phyloP scores from a whole-genome alignment of 2,329 filamentous ascomycete species.

The Cercospora zeina region DNA sequence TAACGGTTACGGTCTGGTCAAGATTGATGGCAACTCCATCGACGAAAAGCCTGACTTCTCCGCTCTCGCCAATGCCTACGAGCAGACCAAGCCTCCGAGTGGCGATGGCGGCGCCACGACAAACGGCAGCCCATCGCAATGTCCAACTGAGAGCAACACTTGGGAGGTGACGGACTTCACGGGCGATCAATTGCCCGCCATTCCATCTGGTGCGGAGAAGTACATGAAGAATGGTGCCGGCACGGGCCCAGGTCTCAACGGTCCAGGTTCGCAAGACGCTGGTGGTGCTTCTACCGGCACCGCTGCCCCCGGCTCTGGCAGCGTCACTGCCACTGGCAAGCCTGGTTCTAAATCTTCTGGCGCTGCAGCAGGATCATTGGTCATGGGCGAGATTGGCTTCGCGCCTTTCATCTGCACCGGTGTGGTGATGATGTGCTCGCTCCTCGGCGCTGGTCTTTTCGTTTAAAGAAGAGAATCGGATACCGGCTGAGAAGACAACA shows the following conservation, averaged over 20 bases:
- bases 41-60: constrained; percentile 64
- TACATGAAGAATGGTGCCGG: constrained; percentile 62
- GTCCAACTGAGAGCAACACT: constrained; percentile 55
- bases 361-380: constrained; percentile 48
- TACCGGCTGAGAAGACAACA: neutral
- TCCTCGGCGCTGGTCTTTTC: constrained; percentile 54
- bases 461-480: constrained; percentile 18
- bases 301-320: constrained; percentile 54
- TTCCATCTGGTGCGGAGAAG: constrained; percentile 56
- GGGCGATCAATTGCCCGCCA: constrained; percentile 55
- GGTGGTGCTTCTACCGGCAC: constrained; percentile 53
- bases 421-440: constrained; percentile 54
- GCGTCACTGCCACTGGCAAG: constrained; percentile 45
- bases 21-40: constrained; percentile 55
- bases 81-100: constrained; percentile 52
- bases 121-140: constrained; percentile 54
- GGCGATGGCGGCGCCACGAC: constrained; percentile 63
- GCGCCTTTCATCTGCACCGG: constrained; percentile 55
- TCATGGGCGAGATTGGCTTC: constrained; percentile 49
- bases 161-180: constrained; percentile 57
- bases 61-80: constrained; percentile 54
- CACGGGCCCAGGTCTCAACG: constrained; percentile 56
- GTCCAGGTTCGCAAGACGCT: constrained; percentile 57
- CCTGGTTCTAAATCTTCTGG: constrained; percentile 39
- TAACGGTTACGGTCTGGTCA: constrained; percentile 78